phyloP scores from a whole-genome alignment of 2,329 filamentous ascomycete species.

The Magnaporthiopsis incrustans region DNA sequence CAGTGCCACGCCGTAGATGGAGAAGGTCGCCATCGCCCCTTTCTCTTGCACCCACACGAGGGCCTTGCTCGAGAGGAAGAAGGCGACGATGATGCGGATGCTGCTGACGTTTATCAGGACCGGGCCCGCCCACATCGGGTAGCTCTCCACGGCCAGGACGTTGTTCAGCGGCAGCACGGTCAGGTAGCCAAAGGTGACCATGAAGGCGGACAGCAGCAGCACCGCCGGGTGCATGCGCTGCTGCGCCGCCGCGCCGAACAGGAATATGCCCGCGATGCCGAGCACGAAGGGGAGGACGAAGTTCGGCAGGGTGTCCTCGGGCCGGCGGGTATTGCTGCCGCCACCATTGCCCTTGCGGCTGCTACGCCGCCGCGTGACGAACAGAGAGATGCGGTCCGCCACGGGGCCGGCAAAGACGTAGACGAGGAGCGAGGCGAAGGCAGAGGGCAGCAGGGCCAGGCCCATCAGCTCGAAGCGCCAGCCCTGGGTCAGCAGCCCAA shows the following conservation, averaged over 20 bases:
- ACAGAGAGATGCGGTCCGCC: constrained; percentile 21
- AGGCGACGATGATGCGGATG: constrained; percentile 22
- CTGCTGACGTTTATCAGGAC: constrained; percentile 25
- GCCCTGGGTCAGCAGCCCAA: constrained; percentile 19
- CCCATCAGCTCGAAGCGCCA: constrained; percentile 23
- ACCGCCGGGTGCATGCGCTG: constrained; percentile 19
- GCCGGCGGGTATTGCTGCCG: constrained; percentile 17
- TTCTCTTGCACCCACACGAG: constrained; percentile 19
- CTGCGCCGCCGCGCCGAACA: constrained; percentile 23
- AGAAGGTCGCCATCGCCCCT: constrained; percentile 20
- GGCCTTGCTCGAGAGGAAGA: constrained; percentile 21
- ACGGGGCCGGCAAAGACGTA: constrained; percentile 20
- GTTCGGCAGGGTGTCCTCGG: constrained; percentile 25
- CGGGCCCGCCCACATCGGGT: constrained; percentile 23
- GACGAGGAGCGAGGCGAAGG: constrained; percentile 14
- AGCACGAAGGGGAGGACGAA: constrained; percentile 21
- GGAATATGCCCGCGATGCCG: constrained; percentile 21
- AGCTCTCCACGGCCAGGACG: constrained; percentile 26
- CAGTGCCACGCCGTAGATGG: constrained; percentile 23
- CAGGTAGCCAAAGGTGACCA: constrained; percentile 23
- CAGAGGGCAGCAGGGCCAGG: constrained; percentile 18
- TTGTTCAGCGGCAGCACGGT: constrained; percentile 20
- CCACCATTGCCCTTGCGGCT: neutral
- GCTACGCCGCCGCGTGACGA: constrained; percentile 16
- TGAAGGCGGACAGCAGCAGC: constrained; percentile 18